These are phyloP conservation scores for Paxillus rubicundulus DNA, from an alignment of 768 basidiomycete species.

Conservation along the genomic window DNA sequence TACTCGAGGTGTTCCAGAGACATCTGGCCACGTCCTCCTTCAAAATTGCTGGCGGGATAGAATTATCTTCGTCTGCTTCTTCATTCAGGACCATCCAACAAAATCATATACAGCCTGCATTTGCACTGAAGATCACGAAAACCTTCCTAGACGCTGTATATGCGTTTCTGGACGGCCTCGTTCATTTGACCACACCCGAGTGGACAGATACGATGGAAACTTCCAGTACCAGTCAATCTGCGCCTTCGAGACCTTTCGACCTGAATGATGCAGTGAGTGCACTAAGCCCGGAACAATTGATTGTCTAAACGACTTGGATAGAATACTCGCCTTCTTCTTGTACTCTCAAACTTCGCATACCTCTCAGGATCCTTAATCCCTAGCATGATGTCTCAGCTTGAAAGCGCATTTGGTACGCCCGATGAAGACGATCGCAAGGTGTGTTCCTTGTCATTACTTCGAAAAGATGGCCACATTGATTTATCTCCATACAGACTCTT, in stretches of 20 bases:
- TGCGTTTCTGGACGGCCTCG: conserved; percentile 82
- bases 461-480: neutral
- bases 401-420: conserved; percentile 36
- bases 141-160: conserved; percentile 86
- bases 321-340: conserved; percentile 85
- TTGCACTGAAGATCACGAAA: conserved; percentile 71
- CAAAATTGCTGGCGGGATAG: conserved; percentile 77
- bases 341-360: conserved; percentile 84
- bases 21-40: conserved; percentile 73
- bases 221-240: conserved; percentile 12
- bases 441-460: conserved; percentile 8
- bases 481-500: conserved; percentile 48
- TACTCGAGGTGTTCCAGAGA: conserved; percentile 79
- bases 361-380: conserved; percentile 72
- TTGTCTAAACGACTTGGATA: conserved; percentile 31
- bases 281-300: neutral
- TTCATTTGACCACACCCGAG: conserved; percentile 74
- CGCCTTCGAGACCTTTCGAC: conserved; percentile 43
- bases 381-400: conserved; percentile 75
- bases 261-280: conserved; percentile 57
- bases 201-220: conserved; percentile 35
- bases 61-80: conserved; percentile 46
- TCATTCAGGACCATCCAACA: conserved; percentile 56
- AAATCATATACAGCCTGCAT: conserved; percentile 58
- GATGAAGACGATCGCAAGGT: conserved; percentile 75